Conservation (phyloP, 75 land plant genomes). For the Sequoiadendron giganteum region DNA sequence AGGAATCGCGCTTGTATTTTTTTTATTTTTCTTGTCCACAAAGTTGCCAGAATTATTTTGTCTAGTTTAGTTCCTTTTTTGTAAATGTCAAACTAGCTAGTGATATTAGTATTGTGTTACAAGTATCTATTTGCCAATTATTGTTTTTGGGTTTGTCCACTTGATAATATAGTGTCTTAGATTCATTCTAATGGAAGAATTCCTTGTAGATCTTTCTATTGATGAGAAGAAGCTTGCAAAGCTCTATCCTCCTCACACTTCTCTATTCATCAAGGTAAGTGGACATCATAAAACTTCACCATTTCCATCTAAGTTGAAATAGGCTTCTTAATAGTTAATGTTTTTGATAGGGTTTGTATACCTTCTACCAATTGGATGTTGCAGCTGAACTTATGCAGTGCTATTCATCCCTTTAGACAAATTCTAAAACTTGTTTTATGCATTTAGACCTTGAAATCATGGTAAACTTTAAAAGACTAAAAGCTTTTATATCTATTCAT, state of each 20-base stretch:
- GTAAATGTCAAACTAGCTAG: neutral
- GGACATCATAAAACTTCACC: too few relatives aligned
- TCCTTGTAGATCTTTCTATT: constrained; percentile 61
- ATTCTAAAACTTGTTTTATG: too few relatives aligned
- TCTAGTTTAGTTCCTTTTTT: neutral
- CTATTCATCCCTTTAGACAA: too few relatives aligned
- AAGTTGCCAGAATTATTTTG: neutral
- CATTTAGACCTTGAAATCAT: too few relatives aligned
- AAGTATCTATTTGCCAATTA: neutral
- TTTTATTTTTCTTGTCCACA: neutral
- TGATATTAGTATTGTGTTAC: neutral
- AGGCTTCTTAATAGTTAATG: too few relatives aligned
- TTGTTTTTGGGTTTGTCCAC: neutral
- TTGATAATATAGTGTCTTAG: neutral
- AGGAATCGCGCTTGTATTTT: neutral
- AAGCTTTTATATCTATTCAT: too few relatives aligned
- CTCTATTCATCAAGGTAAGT: constrained; percentile 10
- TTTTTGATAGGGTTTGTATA: too few relatives aligned
- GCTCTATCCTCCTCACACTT: constrained; percentile 82
- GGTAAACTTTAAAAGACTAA: too few relatives aligned
- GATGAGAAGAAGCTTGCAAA: constrained; percentile 72
- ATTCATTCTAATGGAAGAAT: neutral
- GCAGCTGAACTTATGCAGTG: too few relatives aligned
- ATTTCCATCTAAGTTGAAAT: too few relatives aligned
- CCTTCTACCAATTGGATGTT: too few relatives aligned